Conservation (phyloP, 768 basidiomycete species). For the Tulasnella sp. region DNA sequence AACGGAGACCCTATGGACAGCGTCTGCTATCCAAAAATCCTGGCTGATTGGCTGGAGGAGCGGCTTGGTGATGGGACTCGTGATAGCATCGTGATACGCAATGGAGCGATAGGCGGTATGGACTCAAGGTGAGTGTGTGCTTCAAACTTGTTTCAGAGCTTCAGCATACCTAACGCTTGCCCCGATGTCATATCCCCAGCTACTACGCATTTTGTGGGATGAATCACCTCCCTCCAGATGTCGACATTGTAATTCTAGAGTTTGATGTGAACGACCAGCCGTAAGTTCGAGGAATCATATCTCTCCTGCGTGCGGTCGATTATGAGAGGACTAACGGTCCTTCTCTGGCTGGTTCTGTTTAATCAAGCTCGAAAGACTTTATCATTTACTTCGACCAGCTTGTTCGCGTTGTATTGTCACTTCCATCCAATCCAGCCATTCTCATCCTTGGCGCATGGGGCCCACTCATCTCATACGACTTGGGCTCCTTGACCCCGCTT, state of each 20-base stretch:
- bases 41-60: slow-evolving; percentile 8
- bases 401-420: neutral
- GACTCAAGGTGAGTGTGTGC: slow-evolving; percentile 1
- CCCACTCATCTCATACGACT: neutral
- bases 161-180: neutral
- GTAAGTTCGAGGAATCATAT: no score
- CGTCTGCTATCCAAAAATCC: neutral
- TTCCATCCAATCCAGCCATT: slow-evolving; percentile 1
- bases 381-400: slow-evolving; percentile 5
- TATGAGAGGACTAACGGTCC: neutral
- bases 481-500: slow-evolving; percentile 2
- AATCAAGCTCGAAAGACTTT: neutral
- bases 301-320: no score
- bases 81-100: neutral
- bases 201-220: slow-evolving; percentile 6
- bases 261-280: slow-evolving; percentile 7
- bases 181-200: neutral
- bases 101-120: slow-evolving; percentile 5
- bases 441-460: slow-evolving; percentile 1
- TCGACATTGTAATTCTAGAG: slow-evolving; percentile 8
- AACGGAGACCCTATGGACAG: neutral
- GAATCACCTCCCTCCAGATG: neutral
- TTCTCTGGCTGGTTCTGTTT: neutral
- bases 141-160: no score
- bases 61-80: neutral